Base-by-base conservation (phyloP, 2,329 filamentous ascomycete species). In the Alternaria burnsii region DNA sequence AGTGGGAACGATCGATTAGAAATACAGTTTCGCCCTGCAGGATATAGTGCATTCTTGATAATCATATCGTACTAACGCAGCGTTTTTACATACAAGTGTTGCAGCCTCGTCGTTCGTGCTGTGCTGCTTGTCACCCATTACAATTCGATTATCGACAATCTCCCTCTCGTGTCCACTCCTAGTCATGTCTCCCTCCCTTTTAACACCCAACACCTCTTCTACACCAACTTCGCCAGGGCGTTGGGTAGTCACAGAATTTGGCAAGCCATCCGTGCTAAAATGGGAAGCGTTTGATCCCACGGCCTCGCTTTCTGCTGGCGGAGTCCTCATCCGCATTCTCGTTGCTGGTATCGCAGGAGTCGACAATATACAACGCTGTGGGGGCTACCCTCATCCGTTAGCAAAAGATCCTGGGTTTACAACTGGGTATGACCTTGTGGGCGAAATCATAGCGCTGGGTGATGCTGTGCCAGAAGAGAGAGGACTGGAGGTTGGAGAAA, bases 361-460 rank as follows among this genome's bases (percentile, higher is more conserved):
- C 36, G 61, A 63, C 51, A 63, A 63, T 18, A 55, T 63, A 36
- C 54, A 58, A 18, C 61, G 58, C 14, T 58, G 41, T 24, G 61
- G 61, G 16, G 61, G 61, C n/a, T 61, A 58, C 40, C 61, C 58
- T 11, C 48, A 59, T 43, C 56, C 55, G 4, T 7, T 36, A 5
- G 24, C 47, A 12, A 16, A 28, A n/a, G 32, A 30, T 8, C 61
- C 61, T 3, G 61, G 61, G 20, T 63, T 60, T 44, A 57, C 57
- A 42, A 28, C 61, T n/a, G 61, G 61, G 8, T 60, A 60, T 11
- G 61, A 63, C 20, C 40, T 63, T 8, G 61, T 63, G 14, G 61
- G 61, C 12, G 61, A 63, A n/a, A 46, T 63, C 22, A 9, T 60
- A 24, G 41, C 52, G 12, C 38, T 63, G 7, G 52, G 52, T 12